These are phyloP conservation scores for Davidsoniella neocaledoniae DNA, from an alignment of 2,329 filamentous ascomycete genomes.

Conservation along the genomic window DNA sequence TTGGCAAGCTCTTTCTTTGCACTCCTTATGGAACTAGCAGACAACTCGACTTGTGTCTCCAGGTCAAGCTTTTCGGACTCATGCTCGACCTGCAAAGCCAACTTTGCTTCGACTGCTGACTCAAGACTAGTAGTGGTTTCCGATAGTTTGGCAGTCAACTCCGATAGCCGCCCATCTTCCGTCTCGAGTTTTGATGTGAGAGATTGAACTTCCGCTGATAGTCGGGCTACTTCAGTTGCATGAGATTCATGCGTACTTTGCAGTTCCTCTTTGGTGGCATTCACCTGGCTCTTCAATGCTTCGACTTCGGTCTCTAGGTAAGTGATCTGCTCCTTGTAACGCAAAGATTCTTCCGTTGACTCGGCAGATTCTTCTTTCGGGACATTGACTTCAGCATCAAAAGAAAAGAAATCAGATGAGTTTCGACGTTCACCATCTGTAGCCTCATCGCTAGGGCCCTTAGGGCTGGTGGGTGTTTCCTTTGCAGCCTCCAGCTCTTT, in stretches of 20 bases:
- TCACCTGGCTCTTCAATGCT: no score
- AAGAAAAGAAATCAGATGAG: conserved; percentile 64
- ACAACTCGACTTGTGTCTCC: conserved; percentile 20
- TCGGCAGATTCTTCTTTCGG: neutral
- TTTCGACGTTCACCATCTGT: conserved; percentile 18
- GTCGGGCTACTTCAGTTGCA: no score
- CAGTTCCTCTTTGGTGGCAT: no score
- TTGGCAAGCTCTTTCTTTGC: conserved; percentile 24
- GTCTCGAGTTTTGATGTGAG: conserved; percentile 29
- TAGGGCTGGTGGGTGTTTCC: conserved; percentile 5
- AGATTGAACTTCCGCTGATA: conserved; percentile 25
- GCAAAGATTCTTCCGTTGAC: no score
- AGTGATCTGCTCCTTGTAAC: no score
- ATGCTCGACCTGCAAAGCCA: no score
- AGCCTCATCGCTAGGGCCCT: conserved; percentile 15
- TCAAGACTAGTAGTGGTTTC: conserved; percentile 13
- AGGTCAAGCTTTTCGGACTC: conserved; percentile 18
- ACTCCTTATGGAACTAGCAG: conserved; percentile 23
- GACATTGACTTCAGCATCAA: conserved; percentile 73
- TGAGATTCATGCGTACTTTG: no score
- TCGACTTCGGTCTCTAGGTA: no score
- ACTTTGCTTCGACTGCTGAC: no score
- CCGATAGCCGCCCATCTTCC: conserved; percentile 13
- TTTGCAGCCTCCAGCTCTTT: conserved; percentile 28
- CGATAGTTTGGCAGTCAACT: neutral